Evolutionary conservation across 768 basidiomycete species (phyloP), one percentile per base, ranked within the genome.

Genomic region (Lactarius quietus): DNA sequence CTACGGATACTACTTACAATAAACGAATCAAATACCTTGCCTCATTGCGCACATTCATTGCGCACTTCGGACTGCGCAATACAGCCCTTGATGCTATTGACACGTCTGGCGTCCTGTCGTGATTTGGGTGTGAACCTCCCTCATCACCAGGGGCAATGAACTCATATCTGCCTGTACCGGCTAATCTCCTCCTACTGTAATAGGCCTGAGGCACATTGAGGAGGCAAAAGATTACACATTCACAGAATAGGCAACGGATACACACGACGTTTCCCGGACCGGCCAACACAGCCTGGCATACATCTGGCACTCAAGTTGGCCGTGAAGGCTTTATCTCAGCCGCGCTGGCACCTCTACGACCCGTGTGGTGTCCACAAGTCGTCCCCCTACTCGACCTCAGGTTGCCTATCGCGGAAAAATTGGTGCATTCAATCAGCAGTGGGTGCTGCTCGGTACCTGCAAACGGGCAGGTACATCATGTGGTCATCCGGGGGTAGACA

Each of bases 61-160:
- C n/a, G n/a, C n/a, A n/a, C n/a, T n/a, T 28, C 48, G 14, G 3
- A 51, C 48, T 51, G 26, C 48, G 14, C 23, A 48, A 23, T 23
- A 15, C 23, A 17, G 23, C 26, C 26, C 26, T 23, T 51, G 26
- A 51, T 26, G 26, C 26, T 14, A 23, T n/a, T n/a, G n/a, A n/a
- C n/a, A n/a, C 15, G 23, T 51, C 26, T 51, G 26, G 48, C 26
- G 35, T 20, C 33, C 31, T 26, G 33, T 62, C 26, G 33, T 29
- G 61, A 23, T 36, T 9, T 29, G 10, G 6, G 23, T 14, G 33
- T 26, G 10, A 18, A 36, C 15, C 18, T 18, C 20, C 17, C 14
- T 9, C 62, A 62, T 62, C 62, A 62, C 62, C 55, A 57, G 62
- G 62, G 43, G 12, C 26, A 48, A 26, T 23, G 23, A 26, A 48